A percentile compares a stretch with the other conserved stretches of the same genome.
Evolutionary conservation across 176 grass and related monocot genomes (phyloP).

Genomic region (Puya raimondii): DNA sequence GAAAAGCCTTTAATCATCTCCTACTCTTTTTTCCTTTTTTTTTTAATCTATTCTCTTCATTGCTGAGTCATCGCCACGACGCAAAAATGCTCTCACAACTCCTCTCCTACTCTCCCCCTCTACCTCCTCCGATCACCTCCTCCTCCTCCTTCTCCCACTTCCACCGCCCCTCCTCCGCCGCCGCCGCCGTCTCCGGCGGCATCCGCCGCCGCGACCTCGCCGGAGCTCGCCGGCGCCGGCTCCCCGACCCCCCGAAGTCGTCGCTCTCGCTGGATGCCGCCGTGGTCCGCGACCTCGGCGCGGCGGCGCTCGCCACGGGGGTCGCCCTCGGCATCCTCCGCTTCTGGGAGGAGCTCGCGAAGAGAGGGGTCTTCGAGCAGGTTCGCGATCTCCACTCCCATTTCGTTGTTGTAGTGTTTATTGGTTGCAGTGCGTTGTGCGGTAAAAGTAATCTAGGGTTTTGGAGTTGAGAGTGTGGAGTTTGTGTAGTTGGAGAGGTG

Average conservation of each 20-base stretch:
- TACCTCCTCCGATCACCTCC: not conserved
- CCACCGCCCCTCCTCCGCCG: not conserved
- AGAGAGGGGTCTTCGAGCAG: conserved; percentile 66
- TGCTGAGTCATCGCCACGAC: not conserved
- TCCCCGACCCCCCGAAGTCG: not conserved
- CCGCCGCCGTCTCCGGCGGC: not conserved
- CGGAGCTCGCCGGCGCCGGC: not conserved
- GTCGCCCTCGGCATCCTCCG: conserved; percentile 42
- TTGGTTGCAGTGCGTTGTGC: too few relatives aligned
- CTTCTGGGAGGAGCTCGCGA: conserved; percentile 71
- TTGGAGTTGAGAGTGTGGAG: too few relatives aligned
- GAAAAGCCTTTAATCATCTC: too few relatives aligned
- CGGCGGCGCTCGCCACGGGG: not conserved
- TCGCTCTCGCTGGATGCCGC: not conserved
- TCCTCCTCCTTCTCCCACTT: conserved; percentile 3
- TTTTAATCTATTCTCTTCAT: too few relatives aligned
- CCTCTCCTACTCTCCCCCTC: conserved; percentile 4
- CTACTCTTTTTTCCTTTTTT: too few relatives aligned
- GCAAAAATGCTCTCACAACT: conserved; percentile 24
- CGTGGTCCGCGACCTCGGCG: not conserved
- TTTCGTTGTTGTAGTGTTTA: not conserved
- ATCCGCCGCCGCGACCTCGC: not conserved
- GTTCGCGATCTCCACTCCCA: conserved; percentile 14
- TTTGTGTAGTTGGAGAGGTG: too few relatives aligned
- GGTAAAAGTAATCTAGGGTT: too few relatives aligned